Conservation (phyloP, 192 early-diverging fungal genomes). For the Backusella macrospora region DNA sequence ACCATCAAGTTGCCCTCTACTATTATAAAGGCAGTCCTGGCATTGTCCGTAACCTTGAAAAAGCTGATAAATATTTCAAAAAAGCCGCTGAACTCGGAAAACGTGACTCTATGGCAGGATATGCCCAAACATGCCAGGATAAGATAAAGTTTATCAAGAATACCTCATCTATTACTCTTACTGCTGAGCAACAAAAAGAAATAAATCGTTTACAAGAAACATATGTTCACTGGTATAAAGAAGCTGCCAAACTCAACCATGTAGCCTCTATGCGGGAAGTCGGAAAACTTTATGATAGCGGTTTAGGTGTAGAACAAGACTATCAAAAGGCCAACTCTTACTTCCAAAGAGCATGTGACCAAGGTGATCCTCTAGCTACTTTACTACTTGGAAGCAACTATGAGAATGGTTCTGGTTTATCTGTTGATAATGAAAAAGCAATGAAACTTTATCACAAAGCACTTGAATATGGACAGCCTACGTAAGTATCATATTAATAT, state of each 20-base stretch:
- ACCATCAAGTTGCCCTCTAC: constrained; percentile 36
- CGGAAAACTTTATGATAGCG: constrained; percentile 40
- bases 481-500: constrained; percentile 27
- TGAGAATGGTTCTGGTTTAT: constrained; percentile 44
- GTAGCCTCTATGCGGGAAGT: constrained; percentile 36
- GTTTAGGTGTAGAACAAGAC: constrained; percentile 37
- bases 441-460: constrained; percentile 38
- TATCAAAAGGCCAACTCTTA: constrained; percentile 33
- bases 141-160: constrained; percentile 19
- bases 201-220: neutral
- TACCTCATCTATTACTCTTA: neutral
- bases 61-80: constrained; percentile 39
- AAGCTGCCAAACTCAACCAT: constrained; percentile 42
- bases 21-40: constrained; percentile 40
- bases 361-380: constrained; percentile 36
- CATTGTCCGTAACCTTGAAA: constrained; percentile 29
- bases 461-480: constrained; percentile 23
- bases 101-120: constrained; percentile 28
- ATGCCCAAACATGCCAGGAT: constrained; percentile 21
- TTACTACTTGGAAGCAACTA: constrained; percentile 43
- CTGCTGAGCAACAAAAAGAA: constrained; percentile 19
- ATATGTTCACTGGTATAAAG: constrained; percentile 38
- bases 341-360: constrained; percentile 43
- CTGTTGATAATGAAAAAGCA: constrained; percentile 34
- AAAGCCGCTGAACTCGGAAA: constrained; percentile 34